Evolutionary conservation across 768 basidiomycete species (phyloP).

Genomic region (Rubroboletus satanas): DNA sequence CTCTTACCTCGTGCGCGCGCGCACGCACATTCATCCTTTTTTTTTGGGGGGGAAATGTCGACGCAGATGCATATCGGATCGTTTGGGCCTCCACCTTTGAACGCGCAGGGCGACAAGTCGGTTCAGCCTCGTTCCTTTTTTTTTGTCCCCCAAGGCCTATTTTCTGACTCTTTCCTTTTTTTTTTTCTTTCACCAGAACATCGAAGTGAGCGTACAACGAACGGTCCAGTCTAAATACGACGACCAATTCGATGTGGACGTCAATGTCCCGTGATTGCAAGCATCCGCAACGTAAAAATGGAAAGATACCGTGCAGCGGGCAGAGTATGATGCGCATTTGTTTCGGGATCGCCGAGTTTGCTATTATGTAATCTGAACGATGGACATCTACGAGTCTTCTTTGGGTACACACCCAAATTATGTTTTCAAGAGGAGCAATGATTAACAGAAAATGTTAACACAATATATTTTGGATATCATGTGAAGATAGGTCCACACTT

Average conservation of each 20-base stretch:
- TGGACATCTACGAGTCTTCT: no score
- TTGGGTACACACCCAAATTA: no score
- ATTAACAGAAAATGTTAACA: no score
- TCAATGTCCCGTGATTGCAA: not conserved
- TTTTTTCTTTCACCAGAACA: not conserved
- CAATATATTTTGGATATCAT: no score
- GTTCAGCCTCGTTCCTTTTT: conserved; percentile 5
- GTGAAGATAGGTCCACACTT: no score
- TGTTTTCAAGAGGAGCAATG: no score
- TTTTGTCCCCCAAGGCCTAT: no score
- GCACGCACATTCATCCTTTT: no score
- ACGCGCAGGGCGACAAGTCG: not conserved
- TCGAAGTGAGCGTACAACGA: conserved; percentile 18
- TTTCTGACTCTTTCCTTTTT: not conserved
- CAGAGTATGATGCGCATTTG: no score
- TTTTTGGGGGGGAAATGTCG: not conserved
- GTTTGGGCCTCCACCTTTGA: not conserved
- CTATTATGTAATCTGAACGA: no score
- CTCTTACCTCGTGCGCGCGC: not conserved
- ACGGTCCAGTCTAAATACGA: conserved; percentile 19
- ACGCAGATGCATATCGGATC: conserved; percentile 4
- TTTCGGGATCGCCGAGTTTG: no score
- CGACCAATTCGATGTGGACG: not conserved
- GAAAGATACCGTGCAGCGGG: no score
- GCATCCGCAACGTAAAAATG: not conserved